Conservation (phyloP, 495 filamentous ascomycete species). For the Hamigera avellanea region DNA sequence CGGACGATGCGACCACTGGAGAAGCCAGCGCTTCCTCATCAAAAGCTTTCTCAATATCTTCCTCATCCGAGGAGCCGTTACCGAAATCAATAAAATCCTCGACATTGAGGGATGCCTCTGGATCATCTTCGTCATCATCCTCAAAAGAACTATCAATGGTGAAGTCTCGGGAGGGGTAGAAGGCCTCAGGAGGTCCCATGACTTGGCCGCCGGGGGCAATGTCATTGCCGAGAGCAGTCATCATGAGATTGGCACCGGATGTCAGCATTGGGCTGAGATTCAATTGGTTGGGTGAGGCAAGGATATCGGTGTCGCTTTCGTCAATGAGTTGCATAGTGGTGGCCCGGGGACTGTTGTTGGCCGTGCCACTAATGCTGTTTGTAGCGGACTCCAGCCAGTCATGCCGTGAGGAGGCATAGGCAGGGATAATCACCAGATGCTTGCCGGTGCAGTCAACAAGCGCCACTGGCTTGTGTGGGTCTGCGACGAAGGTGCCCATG, state of each 20-base stretch:
- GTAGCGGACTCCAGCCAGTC: slow-evolving; percentile 37
- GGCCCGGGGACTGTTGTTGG: slow-evolving; percentile 41
- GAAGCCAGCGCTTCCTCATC: slow-evolving; percentile 28
- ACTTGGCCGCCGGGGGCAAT: slow-evolving; percentile 52
- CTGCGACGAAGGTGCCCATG: slow-evolving; percentile 40
- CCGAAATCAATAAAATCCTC: slow-evolving; percentile 66
- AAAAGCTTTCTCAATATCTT: slow-evolving; percentile 18
- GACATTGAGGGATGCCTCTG: slow-evolving; percentile 51
- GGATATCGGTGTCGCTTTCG: slow-evolving; percentile 39
- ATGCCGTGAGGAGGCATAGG: slow-evolving; percentile 35
- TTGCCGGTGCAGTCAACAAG: slow-evolving; percentile 59
- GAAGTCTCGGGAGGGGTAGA: slow-evolving; percentile 57
- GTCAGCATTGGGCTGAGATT: slow-evolving; percentile 50
- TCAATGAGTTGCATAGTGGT: slow-evolving; percentile 37
- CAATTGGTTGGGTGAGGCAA: slow-evolving; percentile 32
- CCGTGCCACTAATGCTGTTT: slow-evolving; percentile 39
- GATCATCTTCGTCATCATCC: slow-evolving; percentile 51
- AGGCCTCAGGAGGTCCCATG: slow-evolving; percentile 64
- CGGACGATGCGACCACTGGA: slow-evolving; percentile 22
- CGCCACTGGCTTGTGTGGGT: slow-evolving; percentile 59
- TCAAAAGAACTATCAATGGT: slow-evolving; percentile 41
- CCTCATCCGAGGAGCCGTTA: slow-evolving; percentile 45
- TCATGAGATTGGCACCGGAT: slow-evolving; percentile 64
- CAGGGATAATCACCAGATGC: slow-evolving; percentile 56
- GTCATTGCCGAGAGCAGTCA: slow-evolving; percentile 50